phyloP scores from a whole-genome alignment of 371 early-diverging fungal genomes.

The Basidiobolus meristosporus region DNA sequence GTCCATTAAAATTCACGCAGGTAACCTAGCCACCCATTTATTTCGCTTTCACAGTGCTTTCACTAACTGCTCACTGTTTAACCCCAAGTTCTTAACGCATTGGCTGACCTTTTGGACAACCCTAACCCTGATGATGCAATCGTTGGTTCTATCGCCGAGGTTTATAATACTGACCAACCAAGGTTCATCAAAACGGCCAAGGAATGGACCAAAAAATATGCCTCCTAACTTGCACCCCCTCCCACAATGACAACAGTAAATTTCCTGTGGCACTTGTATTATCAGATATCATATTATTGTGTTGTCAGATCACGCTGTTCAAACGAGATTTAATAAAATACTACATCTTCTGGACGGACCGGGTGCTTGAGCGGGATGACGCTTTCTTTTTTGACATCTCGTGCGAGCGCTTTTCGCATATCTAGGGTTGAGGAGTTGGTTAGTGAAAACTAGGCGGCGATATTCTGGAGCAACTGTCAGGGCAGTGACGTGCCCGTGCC shows the following conservation, averaged over 20 bases:
- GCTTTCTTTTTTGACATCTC: conserved; percentile 51
- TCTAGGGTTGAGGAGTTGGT: too few relatives aligned
- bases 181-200: conserved; percentile 62
- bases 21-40: background rate
- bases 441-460: conserved; percentile 78
- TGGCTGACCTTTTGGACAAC: conserved; percentile 46
- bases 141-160: conserved; percentile 60
- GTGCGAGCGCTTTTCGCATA: conserved; percentile 71
- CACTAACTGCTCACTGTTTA: background rate
- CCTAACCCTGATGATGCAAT: conserved; percentile 84
- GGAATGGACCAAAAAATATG: conserved; percentile 56
- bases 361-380: conserved; percentile 10
- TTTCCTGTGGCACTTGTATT: too few relatives aligned
- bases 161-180: conserved; percentile 44
- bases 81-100: conserved; percentile 37
- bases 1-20: conserved; percentile 37
- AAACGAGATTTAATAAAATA: conserved; percentile 1
- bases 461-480: conserved; percentile 93
- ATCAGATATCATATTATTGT: too few relatives aligned
- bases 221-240: too few relatives aligned
- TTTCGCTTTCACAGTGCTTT: background rate
- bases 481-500: conserved; percentile 98
- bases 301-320: too few relatives aligned
- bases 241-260: too few relatives aligned
- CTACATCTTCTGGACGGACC: conserved; percentile 2